Evolutionary conservation across 1,139 yeast species (phyloP).

Genomic region (Meyerozyma smithsonii): DNA sequence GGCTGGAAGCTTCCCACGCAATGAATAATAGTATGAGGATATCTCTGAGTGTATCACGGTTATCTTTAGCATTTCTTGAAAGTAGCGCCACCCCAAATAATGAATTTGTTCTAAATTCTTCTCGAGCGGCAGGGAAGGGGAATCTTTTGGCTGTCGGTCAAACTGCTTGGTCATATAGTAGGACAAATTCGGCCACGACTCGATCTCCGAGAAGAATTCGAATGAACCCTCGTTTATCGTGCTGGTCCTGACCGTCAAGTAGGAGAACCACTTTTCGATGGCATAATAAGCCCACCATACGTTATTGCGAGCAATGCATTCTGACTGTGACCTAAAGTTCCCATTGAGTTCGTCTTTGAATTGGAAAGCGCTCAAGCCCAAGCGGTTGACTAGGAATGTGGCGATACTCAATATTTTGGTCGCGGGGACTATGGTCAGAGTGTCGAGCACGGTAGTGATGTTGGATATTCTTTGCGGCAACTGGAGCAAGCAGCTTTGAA

Average conservation of each 20-base stretch:
- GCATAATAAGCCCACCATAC: background rate
- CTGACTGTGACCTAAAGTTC: background rate
- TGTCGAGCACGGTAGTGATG: background rate
- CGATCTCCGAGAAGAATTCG: background rate
- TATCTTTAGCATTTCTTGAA: background rate
- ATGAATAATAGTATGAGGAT: background rate
- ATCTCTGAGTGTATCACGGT: background rate
- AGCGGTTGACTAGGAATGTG: background rate
- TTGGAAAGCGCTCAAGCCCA: background rate
- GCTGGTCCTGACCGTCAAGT: background rate
- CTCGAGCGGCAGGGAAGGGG: background rate
- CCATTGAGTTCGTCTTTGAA: background rate
- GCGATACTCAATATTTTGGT: background rate
- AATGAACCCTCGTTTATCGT: background rate
- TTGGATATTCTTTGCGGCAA: background rate
- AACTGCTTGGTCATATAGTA: background rate
- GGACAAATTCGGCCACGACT: background rate
- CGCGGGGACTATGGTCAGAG: background rate
- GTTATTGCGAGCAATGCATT: background rate
- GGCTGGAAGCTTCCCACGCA: background rate
- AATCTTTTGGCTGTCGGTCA: background rate
- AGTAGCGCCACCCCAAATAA: background rate
- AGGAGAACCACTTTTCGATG: background rate
- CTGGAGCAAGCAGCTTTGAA: background rate
- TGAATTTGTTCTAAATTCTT: background rate